These are phyloP conservation scores for Asterella californica DNA, from an alignment of 225 moss, liverwort and hornwort species.

Conservation along the genomic window DNA sequence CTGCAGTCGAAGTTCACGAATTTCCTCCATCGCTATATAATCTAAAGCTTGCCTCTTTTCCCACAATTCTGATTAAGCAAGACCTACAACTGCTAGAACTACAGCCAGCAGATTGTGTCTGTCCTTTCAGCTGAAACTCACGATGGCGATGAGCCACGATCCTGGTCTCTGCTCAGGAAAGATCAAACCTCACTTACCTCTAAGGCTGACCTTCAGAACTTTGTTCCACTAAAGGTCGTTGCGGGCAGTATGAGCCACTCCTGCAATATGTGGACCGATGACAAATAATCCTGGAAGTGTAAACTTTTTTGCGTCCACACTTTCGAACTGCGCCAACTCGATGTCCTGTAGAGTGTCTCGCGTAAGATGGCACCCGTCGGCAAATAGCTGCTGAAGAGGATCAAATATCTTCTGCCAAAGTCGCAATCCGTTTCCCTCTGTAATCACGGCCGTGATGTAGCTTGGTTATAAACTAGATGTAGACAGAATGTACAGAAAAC, in stretches of 20 bases:
- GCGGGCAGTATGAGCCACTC: conserved; percentile 30
- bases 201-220: too few relatives aligned
- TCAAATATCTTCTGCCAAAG: conserved; percentile 71
- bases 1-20: too few relatives aligned
- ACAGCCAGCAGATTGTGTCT: too few relatives aligned
- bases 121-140: too few relatives aligned
- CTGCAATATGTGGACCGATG: conserved; percentile 60
- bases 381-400: conserved; percentile 68
- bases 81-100: too few relatives aligned
- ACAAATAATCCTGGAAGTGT: conserved; percentile 44
- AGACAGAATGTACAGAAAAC: neutral
- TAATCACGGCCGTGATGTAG: neutral
- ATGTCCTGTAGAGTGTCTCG: conserved; percentile 58
- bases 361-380: conserved; percentile 74
- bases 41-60: too few relatives aligned
- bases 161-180: too few relatives aligned
- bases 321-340: conserved; percentile 55
- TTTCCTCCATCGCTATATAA: too few relatives aligned
- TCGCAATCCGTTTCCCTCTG: conserved; percentile 62
- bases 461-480: neutral
- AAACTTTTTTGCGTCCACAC: conserved; percentile 44
- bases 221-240: neutral
- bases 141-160: too few relatives aligned
- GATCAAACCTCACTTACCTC: too few relatives aligned
- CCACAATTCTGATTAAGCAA: too few relatives aligned